These are phyloP conservation scores for Phytophthora quininea DNA, from an alignment of 352 stramenopile genomes.

Conservation along the genomic window DNA sequence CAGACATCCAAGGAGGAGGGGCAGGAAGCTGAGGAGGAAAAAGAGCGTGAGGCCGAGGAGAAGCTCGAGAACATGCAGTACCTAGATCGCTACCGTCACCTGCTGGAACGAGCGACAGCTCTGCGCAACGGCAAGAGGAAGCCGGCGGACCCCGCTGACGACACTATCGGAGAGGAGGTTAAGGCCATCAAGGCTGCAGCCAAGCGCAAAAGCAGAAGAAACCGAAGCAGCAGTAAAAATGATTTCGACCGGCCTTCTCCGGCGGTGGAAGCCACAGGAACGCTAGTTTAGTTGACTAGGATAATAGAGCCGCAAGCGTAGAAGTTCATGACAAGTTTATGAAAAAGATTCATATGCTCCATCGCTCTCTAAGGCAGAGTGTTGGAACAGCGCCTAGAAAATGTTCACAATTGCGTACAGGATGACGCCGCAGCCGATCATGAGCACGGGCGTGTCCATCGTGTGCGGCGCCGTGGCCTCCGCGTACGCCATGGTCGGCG, in stretches of 20 bases:
- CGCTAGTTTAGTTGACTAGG: not conserved
- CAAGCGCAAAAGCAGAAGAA: conserved; percentile 38
- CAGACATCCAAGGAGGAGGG: conserved; percentile 40
- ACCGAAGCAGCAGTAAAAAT: conserved; percentile 27
- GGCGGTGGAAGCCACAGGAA: conserved; percentile 43
- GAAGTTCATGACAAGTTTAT: conserved; percentile 23
- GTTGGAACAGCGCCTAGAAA: conserved; percentile 30
- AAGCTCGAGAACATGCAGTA: conserved; percentile 76
- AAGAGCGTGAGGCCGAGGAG: conserved; percentile 56
- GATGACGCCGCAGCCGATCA: conserved; percentile 77
- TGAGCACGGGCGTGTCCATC: conserved; percentile 87
- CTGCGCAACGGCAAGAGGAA: conserved; percentile 33
- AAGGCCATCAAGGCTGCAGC: conserved; percentile 16
- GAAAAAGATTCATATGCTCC: conserved; percentile 14
- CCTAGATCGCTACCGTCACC: conserved; percentile 61
- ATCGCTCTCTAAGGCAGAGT: conserved; percentile 16
- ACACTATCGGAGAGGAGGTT: conserved; percentile 15
- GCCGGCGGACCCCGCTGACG: conserved; percentile 5
- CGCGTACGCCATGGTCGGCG: conserved; percentile 83
- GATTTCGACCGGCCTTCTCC: too few relatives aligned
- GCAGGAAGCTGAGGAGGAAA: conserved; percentile 40
- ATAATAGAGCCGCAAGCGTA: not conserved
- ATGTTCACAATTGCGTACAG: conserved; percentile 71
- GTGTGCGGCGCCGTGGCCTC: conserved; percentile 84
- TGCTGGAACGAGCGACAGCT: conserved; percentile 43